phyloP scores from a whole-genome alignment of 768 basidiomycete genomes.

The Boletus sp. region DNA sequence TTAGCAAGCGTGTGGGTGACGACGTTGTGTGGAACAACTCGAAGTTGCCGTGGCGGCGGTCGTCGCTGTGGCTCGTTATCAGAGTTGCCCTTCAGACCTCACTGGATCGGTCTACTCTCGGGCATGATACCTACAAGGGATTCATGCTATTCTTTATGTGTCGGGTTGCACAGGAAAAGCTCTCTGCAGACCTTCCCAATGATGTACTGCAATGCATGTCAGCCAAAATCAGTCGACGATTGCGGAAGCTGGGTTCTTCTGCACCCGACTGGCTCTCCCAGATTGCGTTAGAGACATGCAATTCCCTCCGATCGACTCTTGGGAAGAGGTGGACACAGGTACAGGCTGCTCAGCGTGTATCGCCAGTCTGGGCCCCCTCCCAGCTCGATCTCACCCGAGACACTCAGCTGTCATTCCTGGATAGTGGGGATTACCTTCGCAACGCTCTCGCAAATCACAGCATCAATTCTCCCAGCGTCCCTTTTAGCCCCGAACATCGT shows the following conservation, averaged over 20 bases:
- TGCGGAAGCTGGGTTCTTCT: constrained; percentile 34
- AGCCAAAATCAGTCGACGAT: constrained; percentile 36
- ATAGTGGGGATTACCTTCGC: constrained; percentile 29
- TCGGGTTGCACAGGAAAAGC: background rate
- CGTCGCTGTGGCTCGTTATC: constrained; percentile 35
- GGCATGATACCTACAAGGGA: constrained; percentile 37
- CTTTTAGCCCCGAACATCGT: background rate
- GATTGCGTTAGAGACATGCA: constrained; percentile 9
- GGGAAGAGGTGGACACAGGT: constrained; percentile 36
- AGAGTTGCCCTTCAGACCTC: constrained; percentile 34
- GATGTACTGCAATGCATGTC: constrained; percentile 38
- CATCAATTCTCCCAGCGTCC: background rate
- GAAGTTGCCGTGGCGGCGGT: constrained; percentile 33
- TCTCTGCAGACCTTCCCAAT: constrained; percentile 11
- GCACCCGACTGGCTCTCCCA: constrained; percentile 17
- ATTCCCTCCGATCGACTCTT: constrained; percentile 19
- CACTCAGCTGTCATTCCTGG: constrained; percentile 32
- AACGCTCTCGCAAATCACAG: constrained; percentile 7
- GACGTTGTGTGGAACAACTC: constrained; percentile 25
- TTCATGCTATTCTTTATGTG: constrained; percentile 45
- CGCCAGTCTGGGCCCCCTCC: constrained; percentile 3
- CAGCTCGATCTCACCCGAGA: constrained; percentile 30
- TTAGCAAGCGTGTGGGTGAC: constrained; percentile 28
- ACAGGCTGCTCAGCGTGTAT: constrained; percentile 22
- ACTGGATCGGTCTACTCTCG: constrained; percentile 7